Evolutionary conservation across 2,329 filamentous ascomycete genomes (phyloP), one percentile per base, ranked within the genome.

Genomic region (Amesomyces nigricolor): DNA sequence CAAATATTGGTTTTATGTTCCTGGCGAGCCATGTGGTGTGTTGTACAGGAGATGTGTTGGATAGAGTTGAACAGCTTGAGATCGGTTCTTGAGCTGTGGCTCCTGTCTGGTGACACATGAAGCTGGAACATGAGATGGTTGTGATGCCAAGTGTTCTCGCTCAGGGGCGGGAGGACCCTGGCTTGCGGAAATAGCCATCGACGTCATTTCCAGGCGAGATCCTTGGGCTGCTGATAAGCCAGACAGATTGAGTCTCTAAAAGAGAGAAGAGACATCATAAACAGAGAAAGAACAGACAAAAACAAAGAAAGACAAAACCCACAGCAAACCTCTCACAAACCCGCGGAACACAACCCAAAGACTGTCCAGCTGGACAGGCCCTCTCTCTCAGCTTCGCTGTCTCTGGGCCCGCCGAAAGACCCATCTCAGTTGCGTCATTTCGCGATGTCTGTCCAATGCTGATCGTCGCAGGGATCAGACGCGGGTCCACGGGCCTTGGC

Each of bases 361-460:
- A 38, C 11, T 26, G 11, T 10, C 44, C 58, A 59, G 54, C 58
- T 59, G 58, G 48, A 55, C 57, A 59, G 19, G 53, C 47, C 45
- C 44, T 13, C 35, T 10, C 22, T 6, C 16, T 11, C 26, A 22
- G 51, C 35, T 46, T 4, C 14, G 22, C 4, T 13, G 32, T 10
- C 9, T 35, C 11, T 35, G 32, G 51, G 8, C 44, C 51, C 42
- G 26, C 26, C 17, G 17, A 1, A 37, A 13, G 13, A 40, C 26
- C 32, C 40, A 40, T 32, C 29, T 35, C 26, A 5, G 43, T 46
- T 60, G 57, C 58, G 58, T 60, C 58, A 60, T 58, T 44, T 29
- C 17, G 8, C 49, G 50, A 37, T 35, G 30, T 14, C 42, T 1
- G 30, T 13, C 46, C 37, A 54, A 45, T 51, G 37, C 10, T 39